These are phyloP conservation scores for Erythrophleum ivorense DNA, from an alignment of 331 rosid species.

Conservation along the genomic window DNA sequence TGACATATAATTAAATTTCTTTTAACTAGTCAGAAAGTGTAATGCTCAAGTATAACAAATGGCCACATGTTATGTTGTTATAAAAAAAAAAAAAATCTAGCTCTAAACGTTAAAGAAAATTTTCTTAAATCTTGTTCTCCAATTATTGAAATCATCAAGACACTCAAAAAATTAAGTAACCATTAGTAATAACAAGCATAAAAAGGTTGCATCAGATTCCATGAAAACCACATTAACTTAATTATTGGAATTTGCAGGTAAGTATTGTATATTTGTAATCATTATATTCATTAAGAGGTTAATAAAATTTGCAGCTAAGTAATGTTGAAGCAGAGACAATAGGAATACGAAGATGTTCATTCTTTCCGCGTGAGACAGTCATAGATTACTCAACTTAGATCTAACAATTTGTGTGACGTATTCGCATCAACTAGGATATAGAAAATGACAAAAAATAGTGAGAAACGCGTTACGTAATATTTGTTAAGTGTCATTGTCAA, in stretches of 20 bases:
- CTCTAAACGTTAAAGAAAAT: not conserved
- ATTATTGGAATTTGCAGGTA: not conserved
- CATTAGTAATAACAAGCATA: not conserved
- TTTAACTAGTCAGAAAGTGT: too few relatives aligned
- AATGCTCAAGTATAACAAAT: not conserved
- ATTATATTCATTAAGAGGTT: not conserved
- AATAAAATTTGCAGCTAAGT: not conserved
- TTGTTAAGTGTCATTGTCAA: conserved; percentile 27
- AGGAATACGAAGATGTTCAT: not conserved
- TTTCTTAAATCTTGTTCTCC: not conserved
- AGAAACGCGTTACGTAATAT: conserved; percentile 36
- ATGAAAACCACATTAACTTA: not conserved
- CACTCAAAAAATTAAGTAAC: not conserved
- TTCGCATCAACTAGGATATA: not conserved
- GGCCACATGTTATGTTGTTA: too few relatives aligned
- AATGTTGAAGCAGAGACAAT: not conserved
- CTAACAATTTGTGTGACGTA: not conserved
- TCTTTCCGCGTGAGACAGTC: conserved; percentile 43
- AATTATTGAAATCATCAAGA: not conserved
- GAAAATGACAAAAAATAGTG: not conserved
- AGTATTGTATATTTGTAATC: not conserved
- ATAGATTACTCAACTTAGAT: not conserved
- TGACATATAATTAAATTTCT: too few relatives aligned
- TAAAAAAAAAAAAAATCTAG: too few relatives aligned
- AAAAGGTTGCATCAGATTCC: not conserved